Percentiles rank a stretch among this genome's conserved stretches.
phyloP scores from a whole-genome alignment of 2,329 filamentous ascomycete genomes.

The Diaporthe australafricana region DNA sequence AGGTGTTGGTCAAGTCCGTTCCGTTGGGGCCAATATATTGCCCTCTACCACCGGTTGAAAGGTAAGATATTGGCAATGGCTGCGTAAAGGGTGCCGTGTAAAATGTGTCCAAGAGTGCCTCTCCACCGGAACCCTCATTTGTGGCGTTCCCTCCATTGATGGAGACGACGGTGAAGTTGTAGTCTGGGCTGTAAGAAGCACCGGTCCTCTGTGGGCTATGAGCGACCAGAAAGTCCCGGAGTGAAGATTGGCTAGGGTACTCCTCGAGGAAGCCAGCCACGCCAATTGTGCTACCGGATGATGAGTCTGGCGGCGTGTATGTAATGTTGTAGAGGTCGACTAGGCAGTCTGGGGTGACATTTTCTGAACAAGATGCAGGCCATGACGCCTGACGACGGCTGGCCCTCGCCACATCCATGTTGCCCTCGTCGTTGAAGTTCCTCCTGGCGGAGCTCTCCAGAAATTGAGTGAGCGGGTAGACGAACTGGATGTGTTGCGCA shows the following conservation, averaged over 20 bases:
- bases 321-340: constrained; percentile 23
- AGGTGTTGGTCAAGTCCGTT: background rate
- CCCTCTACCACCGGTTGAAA: constrained; percentile 9
- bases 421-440: background rate
- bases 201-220: constrained; percentile 12
- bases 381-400: constrained; percentile 5
- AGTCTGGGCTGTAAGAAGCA: background rate
- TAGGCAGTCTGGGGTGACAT: constrained; percentile 22
- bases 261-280: constrained; percentile 25
- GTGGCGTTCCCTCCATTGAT: constrained; percentile 20
- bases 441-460: constrained; percentile 6
- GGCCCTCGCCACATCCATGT: background rate
- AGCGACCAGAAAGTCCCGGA: constrained; percentile 1
- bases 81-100: constrained; percentile 28
- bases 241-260: background rate
- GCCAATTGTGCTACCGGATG: constrained; percentile 12
- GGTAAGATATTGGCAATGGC: constrained; percentile 13
- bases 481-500: constrained; percentile 14
- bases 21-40: constrained; percentile 8
- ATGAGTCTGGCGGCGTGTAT: constrained; percentile 18
- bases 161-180: constrained; percentile 21
- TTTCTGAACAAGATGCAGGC: constrained; percentile 12
- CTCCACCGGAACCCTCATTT: constrained; percentile 10
- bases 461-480: constrained; percentile 22
- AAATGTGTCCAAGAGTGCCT: constrained; percentile 21